These are phyloP conservation scores for Mortierella claussenii DNA, from an alignment of 192 early-diverging fungal genomes.

Conservation along the genomic window DNA sequence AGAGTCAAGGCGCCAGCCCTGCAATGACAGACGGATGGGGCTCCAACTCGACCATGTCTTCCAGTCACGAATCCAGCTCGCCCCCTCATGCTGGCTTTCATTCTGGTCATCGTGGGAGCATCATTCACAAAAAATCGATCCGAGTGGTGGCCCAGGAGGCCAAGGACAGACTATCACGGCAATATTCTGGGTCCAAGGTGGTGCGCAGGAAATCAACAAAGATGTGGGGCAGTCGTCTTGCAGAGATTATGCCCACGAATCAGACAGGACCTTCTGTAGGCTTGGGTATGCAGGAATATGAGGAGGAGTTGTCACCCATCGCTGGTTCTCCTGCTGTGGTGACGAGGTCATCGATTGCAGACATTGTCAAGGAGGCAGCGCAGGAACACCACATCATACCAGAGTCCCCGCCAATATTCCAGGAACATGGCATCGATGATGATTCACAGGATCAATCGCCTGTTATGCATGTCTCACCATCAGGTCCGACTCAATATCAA, in stretches of 20 bases:
- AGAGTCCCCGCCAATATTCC: background rate
- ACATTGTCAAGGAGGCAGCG: conserved; percentile 39
- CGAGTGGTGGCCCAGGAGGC: conserved; percentile 63
- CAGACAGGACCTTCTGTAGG: conserved; percentile 18
- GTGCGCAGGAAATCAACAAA: conserved; percentile 61
- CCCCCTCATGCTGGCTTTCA: conserved; percentile 13
- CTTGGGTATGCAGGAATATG: conserved; percentile 34
- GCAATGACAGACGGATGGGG: conserved; percentile 51
- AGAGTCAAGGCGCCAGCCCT: conserved; percentile 32
- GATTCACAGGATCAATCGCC: conserved; percentile 7
- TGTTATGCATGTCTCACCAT: background rate
- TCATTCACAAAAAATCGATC: conserved; percentile 61
- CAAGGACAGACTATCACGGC: conserved; percentile 52
- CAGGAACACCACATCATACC: conserved; percentile 44
- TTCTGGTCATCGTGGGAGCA: conserved; percentile 40
- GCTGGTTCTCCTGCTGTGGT: conserved; percentile 32
- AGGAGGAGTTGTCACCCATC: conserved; percentile 39
- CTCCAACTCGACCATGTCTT: conserved; percentile 40
- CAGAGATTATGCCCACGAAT: conserved; percentile 60
- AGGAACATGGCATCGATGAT: background rate
- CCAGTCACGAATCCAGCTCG: conserved; percentile 11
- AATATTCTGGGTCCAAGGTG: conserved; percentile 50
- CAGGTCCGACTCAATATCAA: background rate
- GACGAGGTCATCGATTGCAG: conserved; percentile 44
- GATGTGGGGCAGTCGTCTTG: conserved; percentile 61